Conservation (phyloP, 495 filamentous ascomycete genomes). For the Penicillium riverlandense region DNA sequence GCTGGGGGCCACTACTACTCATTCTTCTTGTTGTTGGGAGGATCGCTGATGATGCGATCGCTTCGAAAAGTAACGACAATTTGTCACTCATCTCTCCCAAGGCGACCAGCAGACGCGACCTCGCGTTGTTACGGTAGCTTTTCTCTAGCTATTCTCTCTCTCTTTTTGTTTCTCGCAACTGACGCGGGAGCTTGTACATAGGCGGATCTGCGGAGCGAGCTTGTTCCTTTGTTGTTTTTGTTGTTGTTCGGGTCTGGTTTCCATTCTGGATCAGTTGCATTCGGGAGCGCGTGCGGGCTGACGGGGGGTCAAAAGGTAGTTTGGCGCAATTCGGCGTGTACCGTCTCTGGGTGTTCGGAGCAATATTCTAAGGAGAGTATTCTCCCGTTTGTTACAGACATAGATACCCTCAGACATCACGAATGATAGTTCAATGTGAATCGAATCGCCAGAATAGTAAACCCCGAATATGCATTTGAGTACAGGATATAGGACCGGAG, state of each 20-base stretch:
- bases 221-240: not conserved
- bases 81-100: no score
- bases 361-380: no score
- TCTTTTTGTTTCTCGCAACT: not conserved
- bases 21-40: no score
- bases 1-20: no score
- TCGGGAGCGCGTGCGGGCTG: not conserved
- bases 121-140: not conserved
- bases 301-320: no score
- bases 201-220: not conserved
- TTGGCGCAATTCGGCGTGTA: no score
- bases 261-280: not conserved
- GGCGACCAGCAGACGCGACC: not conserved
- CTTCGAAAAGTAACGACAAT: no score
- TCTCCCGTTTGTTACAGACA: no score
- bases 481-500: conserved; percentile 27
- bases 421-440: no score
- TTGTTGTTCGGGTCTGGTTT: not conserved
- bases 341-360: no score
- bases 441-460: not conserved
- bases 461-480: conserved; percentile 25
- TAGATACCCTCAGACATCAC: no score
- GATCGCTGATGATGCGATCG: no score
- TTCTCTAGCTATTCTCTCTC: not conserved
- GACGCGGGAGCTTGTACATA: not conserved